These are phyloP conservation scores for Quercus glauca DNA, from an alignment of 306 rosid genomes.

Conservation along the genomic window DNA sequence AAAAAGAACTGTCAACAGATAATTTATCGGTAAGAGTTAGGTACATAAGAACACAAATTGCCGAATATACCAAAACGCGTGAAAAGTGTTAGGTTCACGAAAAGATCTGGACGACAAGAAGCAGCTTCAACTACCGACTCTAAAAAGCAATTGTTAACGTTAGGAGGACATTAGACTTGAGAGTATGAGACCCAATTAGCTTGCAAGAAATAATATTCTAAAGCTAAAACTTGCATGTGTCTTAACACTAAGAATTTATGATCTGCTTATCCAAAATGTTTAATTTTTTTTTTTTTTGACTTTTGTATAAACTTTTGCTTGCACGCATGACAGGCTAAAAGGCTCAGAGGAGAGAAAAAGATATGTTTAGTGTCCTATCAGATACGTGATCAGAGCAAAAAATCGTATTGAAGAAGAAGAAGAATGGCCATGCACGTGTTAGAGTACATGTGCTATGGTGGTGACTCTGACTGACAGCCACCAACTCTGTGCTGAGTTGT, in stretches of 20 bases:
- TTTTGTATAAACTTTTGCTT: not conserved
- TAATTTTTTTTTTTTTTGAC: not conserved
- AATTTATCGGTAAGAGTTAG: no score
- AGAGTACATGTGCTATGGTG: not conserved
- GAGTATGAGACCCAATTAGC: no score
- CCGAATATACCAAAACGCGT: no score
- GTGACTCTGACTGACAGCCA: not conserved
- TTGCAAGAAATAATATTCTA: no score
- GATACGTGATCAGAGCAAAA: constrained; percentile 11
- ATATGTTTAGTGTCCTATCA: not conserved
- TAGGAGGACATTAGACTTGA: no score
- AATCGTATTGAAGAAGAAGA: not conserved
- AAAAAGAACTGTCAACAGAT: no score
- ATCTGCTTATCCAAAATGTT: not conserved
- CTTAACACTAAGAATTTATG: not conserved
- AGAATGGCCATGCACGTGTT: constrained; percentile 14
- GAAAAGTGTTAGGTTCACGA: no score
- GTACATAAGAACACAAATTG: no score
- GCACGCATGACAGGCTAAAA: not conserved
- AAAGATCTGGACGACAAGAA: no score
- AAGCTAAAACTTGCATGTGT: no score
- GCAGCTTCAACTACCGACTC: no score
- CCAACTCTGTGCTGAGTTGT: constrained; percentile 2
- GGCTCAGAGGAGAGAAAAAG: constrained; percentile 5
- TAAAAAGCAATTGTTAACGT: no score